Percentiles rank a stretch among this genome's conserved stretches.
These are phyloP conservation scores for Colletotrichum magnum DNA, from an alignment of 2,329 filamentous ascomycete species.

Conservation along the genomic window DNA sequence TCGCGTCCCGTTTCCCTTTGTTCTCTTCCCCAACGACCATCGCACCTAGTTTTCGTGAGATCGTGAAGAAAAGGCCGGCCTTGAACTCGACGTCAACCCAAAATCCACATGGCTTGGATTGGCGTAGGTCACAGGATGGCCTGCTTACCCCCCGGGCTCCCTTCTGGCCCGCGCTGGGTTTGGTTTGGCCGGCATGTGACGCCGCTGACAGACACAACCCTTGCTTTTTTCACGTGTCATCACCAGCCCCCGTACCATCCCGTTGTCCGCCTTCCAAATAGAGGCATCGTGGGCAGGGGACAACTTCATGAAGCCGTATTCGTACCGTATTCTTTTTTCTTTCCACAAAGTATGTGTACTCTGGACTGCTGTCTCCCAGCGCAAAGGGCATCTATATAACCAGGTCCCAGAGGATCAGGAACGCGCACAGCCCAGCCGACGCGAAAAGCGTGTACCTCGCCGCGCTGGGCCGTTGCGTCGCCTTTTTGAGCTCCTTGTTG, in stretches of 20 bases:
- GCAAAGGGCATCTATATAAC: conserved; percentile 60
- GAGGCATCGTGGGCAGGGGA: too few species aligned
- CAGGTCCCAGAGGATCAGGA: conserved; percentile 84
- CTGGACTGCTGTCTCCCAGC: too few species aligned
- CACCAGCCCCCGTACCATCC: background rate
- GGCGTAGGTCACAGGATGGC: conserved; percentile 10
- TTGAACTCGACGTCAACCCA: background rate
- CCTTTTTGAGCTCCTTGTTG: conserved; percentile 92
- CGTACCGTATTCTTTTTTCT: too few species aligned
- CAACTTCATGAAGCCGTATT: too few species aligned
- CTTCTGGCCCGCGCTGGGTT: conserved; percentile 13
- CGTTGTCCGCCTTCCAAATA: too few species aligned
- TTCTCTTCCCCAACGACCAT: background rate
- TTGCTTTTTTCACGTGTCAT: conserved; percentile 26
- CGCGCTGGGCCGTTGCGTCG: conserved; percentile 78
- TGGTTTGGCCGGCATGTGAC: conserved; percentile 27
- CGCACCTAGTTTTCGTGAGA: background rate
- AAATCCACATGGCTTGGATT: conserved; percentile 5
- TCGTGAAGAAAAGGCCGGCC: background rate
- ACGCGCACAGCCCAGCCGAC: conserved; percentile 81
- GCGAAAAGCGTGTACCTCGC: conserved; percentile 86
- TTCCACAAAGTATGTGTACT: too few species aligned
- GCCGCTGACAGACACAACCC: conserved; percentile 3
- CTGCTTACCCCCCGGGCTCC: too few species aligned
- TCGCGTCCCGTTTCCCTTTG: background rate